phyloP scores from a whole-genome alignment of 805 yeast species.

The Spathaspora sp. region DNA sequence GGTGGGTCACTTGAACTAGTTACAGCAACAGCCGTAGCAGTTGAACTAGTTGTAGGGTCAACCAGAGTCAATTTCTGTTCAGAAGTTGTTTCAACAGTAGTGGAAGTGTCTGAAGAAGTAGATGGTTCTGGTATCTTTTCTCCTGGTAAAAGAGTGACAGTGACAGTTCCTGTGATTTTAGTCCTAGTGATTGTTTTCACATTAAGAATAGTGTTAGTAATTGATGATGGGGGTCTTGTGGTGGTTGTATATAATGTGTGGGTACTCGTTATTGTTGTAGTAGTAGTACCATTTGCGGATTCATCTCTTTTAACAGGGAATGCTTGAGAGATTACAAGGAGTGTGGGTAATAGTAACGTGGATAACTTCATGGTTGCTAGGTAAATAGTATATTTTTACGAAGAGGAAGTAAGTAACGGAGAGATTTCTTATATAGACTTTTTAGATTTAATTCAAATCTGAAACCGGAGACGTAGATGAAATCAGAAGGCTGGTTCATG shows the following conservation, averaged over 20 bases:
- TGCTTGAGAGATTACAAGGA: neutral
- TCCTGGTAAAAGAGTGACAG: conserved; percentile 23
- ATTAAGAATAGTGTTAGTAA: conserved; percentile 19
- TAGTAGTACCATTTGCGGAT: conserved; percentile 11
- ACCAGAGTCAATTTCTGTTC: neutral
- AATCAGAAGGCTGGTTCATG: neutral
- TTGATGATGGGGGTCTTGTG: conserved; percentile 24
- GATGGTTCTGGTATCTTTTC: neutral
- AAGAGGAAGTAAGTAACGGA: neutral
- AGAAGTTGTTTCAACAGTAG: neutral
- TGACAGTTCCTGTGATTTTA: conserved; percentile 39
- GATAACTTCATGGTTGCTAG: neutral
- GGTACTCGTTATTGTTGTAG: conserved; percentile 30
- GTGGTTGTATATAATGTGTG: conserved; percentile 32
- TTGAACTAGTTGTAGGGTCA: neutral
- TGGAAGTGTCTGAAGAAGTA: neutral
- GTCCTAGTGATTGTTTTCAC: conserved; percentile 32
- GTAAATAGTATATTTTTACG: neutral
- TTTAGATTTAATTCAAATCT: neutral
- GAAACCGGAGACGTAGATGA: neutral
- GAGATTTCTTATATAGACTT: neutral
- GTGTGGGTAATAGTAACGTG: neutral
- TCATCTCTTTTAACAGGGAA: neutral
- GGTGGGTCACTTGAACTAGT: conserved; percentile 18
- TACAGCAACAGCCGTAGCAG: neutral